Conservation (phyloP, 1,139 yeast genomes). For the Pichia sp. region DNA sequence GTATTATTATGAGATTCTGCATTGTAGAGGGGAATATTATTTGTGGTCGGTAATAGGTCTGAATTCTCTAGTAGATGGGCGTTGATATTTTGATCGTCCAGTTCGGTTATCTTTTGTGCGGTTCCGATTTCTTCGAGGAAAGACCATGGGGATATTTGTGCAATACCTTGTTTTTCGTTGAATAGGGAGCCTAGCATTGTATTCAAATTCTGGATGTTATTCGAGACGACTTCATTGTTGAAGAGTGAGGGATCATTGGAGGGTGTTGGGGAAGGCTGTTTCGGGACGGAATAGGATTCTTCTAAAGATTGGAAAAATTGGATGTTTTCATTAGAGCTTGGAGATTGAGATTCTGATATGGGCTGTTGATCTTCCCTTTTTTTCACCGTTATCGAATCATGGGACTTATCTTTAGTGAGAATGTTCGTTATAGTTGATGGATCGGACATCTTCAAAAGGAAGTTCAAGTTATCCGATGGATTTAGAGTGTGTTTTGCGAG, state of each 20-base stretch:
- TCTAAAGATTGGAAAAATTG: conserved; percentile 3
- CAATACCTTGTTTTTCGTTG: conserved; percentile 10
- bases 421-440: neutral
- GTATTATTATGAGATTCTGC: too few relatives aligned
- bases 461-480: conserved; percentile 18
- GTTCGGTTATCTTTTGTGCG: neutral
- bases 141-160: conserved; percentile 17
- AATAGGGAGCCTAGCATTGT: conserved; percentile 14
- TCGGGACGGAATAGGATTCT: neutral
- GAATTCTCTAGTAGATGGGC: too few relatives aligned
- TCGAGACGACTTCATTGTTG: conserved; percentile 8
- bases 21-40: too few relatives aligned
- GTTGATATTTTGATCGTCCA: neutral
- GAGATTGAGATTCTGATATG: too few relatives aligned
- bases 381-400: too few relatives aligned
- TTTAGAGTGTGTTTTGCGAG: conserved; percentile 2
- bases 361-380: too few relatives aligned
- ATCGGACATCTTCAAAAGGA: conserved; percentile 14
- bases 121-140: conserved; percentile 18
- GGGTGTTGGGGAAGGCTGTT: neutral
- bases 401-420: neutral
- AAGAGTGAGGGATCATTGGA: neutral
- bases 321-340: neutral
- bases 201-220: conserved; percentile 18
- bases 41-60: too few relatives aligned